Evolutionary conservation across 768 basidiomycete species (phyloP).

Genomic region (Lyophyllum semitale): DNA sequence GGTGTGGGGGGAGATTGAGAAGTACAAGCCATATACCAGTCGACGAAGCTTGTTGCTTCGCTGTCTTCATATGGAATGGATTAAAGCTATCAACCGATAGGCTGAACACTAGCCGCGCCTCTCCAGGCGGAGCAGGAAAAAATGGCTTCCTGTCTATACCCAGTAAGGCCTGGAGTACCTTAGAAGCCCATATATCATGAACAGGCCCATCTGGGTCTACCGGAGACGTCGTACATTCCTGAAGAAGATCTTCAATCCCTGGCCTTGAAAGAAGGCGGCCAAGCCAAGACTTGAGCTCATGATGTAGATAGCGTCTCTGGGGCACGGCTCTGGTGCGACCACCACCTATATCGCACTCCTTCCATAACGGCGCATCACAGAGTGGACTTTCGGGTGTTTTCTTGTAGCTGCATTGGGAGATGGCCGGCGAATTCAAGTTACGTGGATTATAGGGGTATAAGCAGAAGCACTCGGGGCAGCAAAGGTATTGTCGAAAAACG

Average conservation of each 20-base stretch:
- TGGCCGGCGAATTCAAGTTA: not conserved
- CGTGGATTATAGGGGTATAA: not conserved
- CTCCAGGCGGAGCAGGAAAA: constrained; percentile 14
- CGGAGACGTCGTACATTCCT: constrained; percentile 9
- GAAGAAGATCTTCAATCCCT: constrained; percentile 25
- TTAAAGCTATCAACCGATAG: too few species aligned
- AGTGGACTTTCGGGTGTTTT: constrained; percentile 6
- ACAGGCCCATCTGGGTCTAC: not conserved
- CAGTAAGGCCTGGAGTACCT: constrained; percentile 16
- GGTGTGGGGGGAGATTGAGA: too few species aligned
- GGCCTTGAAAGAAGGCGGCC: constrained; percentile 24
- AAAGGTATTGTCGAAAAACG: not conserved
- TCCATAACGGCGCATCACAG: constrained; percentile 22
- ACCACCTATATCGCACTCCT: not conserved
- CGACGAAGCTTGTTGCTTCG: too few species aligned
- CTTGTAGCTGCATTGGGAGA: constrained; percentile 9
- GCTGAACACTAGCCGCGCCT: too few species aligned
- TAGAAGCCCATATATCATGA: constrained; percentile 22
- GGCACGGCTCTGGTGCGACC: constrained; percentile 6
- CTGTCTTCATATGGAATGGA: too few species aligned
- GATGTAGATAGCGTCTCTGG: constrained; percentile 20
- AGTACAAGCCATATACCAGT: too few species aligned
- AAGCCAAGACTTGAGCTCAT: constrained; percentile 24
- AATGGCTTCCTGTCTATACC: constrained; percentile 21
- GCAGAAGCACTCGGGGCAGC: not conserved